Percentiles rank a stretch among this genome's conserved stretches.
Evolutionary conservation across 2,329 filamentous ascomycete genomes (phyloP).

Genomic region (Anisogramma anomala): DNA sequence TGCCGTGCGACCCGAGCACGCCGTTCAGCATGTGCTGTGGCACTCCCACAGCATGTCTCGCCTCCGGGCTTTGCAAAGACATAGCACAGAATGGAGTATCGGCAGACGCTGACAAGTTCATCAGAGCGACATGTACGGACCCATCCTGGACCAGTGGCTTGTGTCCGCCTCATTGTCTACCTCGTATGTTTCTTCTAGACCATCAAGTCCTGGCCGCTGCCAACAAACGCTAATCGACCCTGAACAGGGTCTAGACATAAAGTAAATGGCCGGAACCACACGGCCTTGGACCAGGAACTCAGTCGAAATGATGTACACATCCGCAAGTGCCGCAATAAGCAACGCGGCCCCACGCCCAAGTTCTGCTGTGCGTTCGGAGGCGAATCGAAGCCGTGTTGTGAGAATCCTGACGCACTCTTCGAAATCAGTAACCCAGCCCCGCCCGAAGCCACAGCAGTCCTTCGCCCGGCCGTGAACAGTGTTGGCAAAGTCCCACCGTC

Average conservation of each 20-base stretch:
- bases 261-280: not conserved
- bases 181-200: not conserved
- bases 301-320: slow-evolving; percentile 1
- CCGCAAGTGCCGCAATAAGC: slow-evolving; percentile 1
- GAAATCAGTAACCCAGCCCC: not conserved
- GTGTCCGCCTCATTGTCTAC: slow-evolving; percentile 5
- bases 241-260: not conserved
- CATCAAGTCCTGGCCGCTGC: no score
- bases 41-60: slow-evolving; percentile 3
- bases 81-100: not conserved
- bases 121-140: slow-evolving; percentile 7
- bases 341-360: not conserved
- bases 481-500: not conserved
- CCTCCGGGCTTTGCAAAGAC: slow-evolving; percentile 7
- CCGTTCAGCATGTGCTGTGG: slow-evolving; percentile 6
- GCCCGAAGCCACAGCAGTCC: not conserved
- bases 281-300: not conserved
- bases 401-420: slow-evolving; percentile 1
- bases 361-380: slow-evolving; percentile 4
- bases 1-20: slow-evolving; percentile 2
- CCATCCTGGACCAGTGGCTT: not conserved
- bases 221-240: not conserved
- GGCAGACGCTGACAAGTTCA: not conserved
- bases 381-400: slow-evolving; percentile 1
- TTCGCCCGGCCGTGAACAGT: no score